These are phyloP conservation scores for Ottelia alismoides DNA, from an alignment of 106 monocot species.

Conservation along the genomic window DNA sequence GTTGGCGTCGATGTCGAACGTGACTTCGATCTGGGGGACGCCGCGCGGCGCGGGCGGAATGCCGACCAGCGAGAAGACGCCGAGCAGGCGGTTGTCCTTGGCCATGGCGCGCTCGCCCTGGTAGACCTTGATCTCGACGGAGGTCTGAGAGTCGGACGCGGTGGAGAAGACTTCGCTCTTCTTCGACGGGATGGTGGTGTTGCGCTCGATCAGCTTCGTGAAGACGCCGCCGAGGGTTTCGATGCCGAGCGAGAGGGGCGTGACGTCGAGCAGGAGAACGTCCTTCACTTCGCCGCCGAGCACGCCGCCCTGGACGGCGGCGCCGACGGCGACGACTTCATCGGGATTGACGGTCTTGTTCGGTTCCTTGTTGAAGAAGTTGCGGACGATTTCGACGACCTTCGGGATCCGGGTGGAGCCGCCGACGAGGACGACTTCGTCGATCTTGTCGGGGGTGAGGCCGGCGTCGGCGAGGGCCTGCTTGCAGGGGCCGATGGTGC, in stretches of 20 bases:
- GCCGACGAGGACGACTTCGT: conserved; percentile 13
- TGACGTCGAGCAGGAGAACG: conserved; percentile 27
- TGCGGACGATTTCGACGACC: conserved; percentile 31
- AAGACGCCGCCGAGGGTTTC: conserved; percentile 6
- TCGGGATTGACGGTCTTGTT: too few relatives aligned
- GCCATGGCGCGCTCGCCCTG: conserved; percentile 20
- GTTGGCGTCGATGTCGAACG: too few relatives aligned
- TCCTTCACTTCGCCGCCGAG: conserved; percentile 21
- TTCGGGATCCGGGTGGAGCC: conserved; percentile 18
- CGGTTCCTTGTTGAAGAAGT: conserved; percentile 23
- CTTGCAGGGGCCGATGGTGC: conserved; percentile 46
- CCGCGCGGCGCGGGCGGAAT: conserved; percentile 53
- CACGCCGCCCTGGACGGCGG: conserved; percentile 3
- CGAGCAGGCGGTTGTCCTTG: conserved; percentile 16
- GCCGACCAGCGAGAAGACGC: conserved; percentile 48
- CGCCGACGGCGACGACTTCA: too few relatives aligned
- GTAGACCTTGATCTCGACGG: conserved; percentile 36
- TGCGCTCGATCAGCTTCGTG: conserved; percentile 20
- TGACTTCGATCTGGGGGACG: too few relatives aligned
- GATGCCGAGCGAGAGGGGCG: too few relatives aligned
- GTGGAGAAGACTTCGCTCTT: conserved; percentile 56
- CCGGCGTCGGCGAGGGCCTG: conserved; percentile 37
- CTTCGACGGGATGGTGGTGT: conserved; percentile 51
- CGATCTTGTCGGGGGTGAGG: neutral
- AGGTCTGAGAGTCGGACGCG: conserved; percentile 37